Percentiles rank a stretch among this genome's conserved stretches.
Conservation (phyloP, 176 grass and related monocot genomes). For the Triticum timopheevii region DNA sequence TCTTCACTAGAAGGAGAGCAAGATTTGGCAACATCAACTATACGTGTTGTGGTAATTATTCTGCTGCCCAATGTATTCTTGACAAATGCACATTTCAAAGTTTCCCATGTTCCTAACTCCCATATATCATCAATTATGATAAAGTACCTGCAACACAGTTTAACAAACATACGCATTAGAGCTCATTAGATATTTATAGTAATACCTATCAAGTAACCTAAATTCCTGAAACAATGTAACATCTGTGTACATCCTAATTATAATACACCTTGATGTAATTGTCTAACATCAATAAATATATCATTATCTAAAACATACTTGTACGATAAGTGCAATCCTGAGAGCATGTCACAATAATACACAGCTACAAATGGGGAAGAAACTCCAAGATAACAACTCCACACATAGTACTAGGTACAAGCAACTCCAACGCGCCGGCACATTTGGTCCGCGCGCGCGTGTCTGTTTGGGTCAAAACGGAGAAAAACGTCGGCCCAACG, state of each 20-base stretch:
- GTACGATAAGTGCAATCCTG: not conserved
- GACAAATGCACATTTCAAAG: slow-evolving; percentile 14
- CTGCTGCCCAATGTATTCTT: not conserved
- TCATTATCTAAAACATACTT: not conserved
- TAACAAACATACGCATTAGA: not conserved
- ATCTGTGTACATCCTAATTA: not conserved
- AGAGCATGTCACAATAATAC: not conserved
- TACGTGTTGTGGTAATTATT: slow-evolving; percentile 36
- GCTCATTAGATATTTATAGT: not conserved
- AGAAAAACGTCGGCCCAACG: too few relatives aligned
- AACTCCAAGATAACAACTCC: not conserved
- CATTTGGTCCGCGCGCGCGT: too few relatives aligned
- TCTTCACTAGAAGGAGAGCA: slow-evolving; percentile 10
- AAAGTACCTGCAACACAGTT: slow-evolving; percentile 1
- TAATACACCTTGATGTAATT: not conserved
- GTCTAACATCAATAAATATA: not conserved
- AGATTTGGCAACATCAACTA: slow-evolving; percentile 8
- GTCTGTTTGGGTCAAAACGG: too few relatives aligned
- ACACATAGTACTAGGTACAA: not conserved
- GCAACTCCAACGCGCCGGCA: too few relatives aligned
- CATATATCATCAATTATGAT: slow-evolving; percentile 34
- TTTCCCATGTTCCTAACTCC: slow-evolving; percentile 9
- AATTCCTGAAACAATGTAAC: not conserved
- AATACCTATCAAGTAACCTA: not conserved
- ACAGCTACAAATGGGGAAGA: not conserved